Evolutionary conservation across 2,329 filamentous ascomycete genomes (phyloP), one percentile per base, ranked within the genome.

Genomic region (Penicillium psychrosexuale): DNA sequence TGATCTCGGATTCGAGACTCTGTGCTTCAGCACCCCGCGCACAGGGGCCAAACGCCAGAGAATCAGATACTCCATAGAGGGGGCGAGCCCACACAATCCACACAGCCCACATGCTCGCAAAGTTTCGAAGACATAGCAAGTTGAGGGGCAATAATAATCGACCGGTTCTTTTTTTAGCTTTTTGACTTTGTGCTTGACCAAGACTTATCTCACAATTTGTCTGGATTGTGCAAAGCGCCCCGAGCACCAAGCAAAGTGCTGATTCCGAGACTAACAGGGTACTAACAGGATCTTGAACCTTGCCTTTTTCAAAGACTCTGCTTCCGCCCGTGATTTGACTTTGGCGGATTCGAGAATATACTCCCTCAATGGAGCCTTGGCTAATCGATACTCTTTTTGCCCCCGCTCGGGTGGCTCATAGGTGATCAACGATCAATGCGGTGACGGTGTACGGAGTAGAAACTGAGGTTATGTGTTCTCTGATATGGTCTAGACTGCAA

Each of bases 1-100:
- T 54, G 47, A 45, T 54, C 33, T 40, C 33, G 19, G 47, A 39
- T 45, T 51, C 28, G 33, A 54, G 52, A 45, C 47, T 48, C n/a
- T 9, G 45, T 53, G 38, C 31, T 31, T 51, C 39, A 54, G 33
- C 47, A 27, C 46, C 38, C 44, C 31, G 12, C 11, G 40, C 50
- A 40, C 27, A 54, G 46, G 39, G 33, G 46, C 19, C 33, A 34
- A 50, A 34, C 13, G 27, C 7, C 43, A 44, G 27, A 54, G n/a
- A n/a, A n/a, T n/a, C n/a, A n/a, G 51, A 33, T 31, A 28, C 13
- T 31, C 15, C 27, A 15, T 22, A 34, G 49, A 31, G 15, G 28
- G 40, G 34, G 33, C 15, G 27, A 47, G 45, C 15, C 40, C 42
- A 47, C 42, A 42, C 37, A 31, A 48, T 13, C 34, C 46, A 48